Evolutionary conservation across 2,329 filamentous ascomycete species (phyloP).

Genomic region (Xylaria sp.): DNA sequence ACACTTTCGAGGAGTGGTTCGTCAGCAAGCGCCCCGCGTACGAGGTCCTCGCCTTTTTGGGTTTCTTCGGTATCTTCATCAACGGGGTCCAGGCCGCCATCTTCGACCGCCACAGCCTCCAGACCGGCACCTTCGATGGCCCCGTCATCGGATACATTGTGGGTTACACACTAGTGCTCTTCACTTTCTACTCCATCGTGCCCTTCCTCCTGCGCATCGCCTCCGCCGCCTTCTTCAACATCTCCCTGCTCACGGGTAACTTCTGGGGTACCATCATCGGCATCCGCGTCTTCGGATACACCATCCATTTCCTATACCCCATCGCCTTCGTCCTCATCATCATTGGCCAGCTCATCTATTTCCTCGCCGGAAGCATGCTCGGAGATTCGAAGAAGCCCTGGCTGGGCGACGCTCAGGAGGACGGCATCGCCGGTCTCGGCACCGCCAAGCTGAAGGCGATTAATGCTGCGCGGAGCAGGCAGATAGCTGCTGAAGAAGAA

Average conservation of each 20-base stretch:
- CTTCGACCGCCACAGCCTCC: conserved; percentile 84
- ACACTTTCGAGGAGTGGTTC: conserved; percentile 94
- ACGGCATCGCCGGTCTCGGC: conserved; percentile 80
- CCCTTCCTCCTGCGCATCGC: conserved; percentile 91
- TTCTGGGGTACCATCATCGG: conserved; percentile 98
- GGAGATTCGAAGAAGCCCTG: conserved; percentile 96
- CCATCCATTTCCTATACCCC: conserved; percentile 91
- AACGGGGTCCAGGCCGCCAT: conserved; percentile 91
- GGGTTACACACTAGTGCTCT: conserved; percentile 88
- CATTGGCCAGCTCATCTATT: conserved; percentile 86
- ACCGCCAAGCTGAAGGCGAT: conserved; percentile 84
- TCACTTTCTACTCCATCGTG: conserved; percentile 87
- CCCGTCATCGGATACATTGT: conserved; percentile 82
- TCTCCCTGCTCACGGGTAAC: conserved; percentile 90
- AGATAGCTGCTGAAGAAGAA: conserved; percentile 39
- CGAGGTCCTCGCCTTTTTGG: conserved; percentile 92
- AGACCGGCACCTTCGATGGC: conserved; percentile 71
- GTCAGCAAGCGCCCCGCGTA: conserved; percentile 88
- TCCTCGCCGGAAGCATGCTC: conserved; percentile 81
- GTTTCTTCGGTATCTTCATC: conserved; percentile 88
- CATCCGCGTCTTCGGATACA: conserved; percentile 82
- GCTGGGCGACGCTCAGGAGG: conserved; percentile 88
- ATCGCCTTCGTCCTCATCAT: conserved; percentile 96
- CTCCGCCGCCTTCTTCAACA: conserved; percentile 95
- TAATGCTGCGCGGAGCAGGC: conserved; percentile 62